Evolutionary conservation across 2,329 filamentous ascomycete genomes (phyloP).

Genomic region (Claviceps sp.): DNA sequence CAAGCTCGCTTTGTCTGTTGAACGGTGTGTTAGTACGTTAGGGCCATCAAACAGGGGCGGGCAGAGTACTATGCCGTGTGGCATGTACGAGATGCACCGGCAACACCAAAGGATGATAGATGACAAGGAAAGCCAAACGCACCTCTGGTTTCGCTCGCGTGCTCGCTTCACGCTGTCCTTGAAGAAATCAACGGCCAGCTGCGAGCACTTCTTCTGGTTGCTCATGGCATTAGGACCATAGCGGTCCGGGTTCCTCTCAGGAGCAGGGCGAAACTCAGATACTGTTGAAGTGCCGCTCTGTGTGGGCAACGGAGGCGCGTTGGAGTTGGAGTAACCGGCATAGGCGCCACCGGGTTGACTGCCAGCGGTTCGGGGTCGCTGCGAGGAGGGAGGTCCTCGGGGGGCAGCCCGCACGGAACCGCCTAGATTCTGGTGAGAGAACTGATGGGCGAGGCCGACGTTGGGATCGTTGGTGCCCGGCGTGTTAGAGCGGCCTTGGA

Average conservation of each 20-base stretch:
- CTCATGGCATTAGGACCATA: slow-evolving; percentile 51
- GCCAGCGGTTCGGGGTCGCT: slow-evolving; percentile 76
- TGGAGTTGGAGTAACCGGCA: slow-evolving; percentile 44
- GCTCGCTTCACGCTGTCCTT: slow-evolving; percentile 96
- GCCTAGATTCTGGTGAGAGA: slow-evolving; percentile 89
- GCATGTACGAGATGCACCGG: neutral
- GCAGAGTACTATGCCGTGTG: no score
- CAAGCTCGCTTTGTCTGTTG: slow-evolving; percentile 75
- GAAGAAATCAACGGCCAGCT: slow-evolving; percentile 81
- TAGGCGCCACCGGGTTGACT: slow-evolving; percentile 51
- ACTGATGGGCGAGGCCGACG: slow-evolving; percentile 85
- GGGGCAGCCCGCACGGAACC: slow-evolving; percentile 53
- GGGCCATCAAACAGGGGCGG: neutral
- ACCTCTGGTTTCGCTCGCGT: slow-evolving; percentile 90
- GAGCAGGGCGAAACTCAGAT: slow-evolving; percentile 63
- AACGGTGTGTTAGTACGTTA: neutral
- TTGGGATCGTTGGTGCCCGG: slow-evolving; percentile 67
- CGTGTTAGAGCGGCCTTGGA: slow-evolving; percentile 42
- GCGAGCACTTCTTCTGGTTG: slow-evolving; percentile 57
- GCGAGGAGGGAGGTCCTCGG: slow-evolving; percentile 53
- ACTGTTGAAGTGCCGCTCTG: slow-evolving; percentile 43
- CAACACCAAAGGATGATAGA: neutral
- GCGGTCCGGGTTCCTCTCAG: slow-evolving; percentile 63
- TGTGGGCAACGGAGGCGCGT: slow-evolving; percentile 48
- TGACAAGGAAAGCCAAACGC: slow-evolving; percentile 7